Conservation (phyloP, 2,329 filamentous ascomycete genomes). For the Neonectria sp. region DNA sequence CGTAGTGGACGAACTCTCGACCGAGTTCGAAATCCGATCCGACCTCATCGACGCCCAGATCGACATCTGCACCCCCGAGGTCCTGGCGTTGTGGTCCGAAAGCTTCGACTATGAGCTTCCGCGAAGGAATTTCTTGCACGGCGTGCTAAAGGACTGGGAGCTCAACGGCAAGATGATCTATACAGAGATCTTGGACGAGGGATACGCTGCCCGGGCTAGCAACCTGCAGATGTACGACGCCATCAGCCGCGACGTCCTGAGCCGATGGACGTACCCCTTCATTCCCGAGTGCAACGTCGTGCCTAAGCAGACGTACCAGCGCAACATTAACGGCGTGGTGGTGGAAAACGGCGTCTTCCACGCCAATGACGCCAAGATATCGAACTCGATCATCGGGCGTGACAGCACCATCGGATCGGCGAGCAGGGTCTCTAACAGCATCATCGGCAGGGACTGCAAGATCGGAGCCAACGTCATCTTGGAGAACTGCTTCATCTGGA, state of each 20-base stretch:
- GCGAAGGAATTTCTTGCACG: slow-evolving; percentile 89
- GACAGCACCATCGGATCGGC: slow-evolving; percentile 82
- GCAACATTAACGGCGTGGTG: slow-evolving; percentile 79
- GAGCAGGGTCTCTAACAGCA: slow-evolving; percentile 79
- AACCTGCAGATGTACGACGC: slow-evolving; percentile 93
- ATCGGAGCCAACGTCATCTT: slow-evolving; percentile 90
- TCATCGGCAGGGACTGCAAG: slow-evolving; percentile 87
- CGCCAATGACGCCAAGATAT: slow-evolving; percentile 79
- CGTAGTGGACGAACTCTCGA: slow-evolving; percentile 77
- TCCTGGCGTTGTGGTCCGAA: slow-evolving; percentile 95
- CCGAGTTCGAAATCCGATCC: slow-evolving; percentile 85
- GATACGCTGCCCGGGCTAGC: slow-evolving; percentile 88
- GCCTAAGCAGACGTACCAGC: slow-evolving; percentile 81
- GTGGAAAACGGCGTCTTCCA: slow-evolving; percentile 84
- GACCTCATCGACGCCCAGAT: slow-evolving; percentile 96
- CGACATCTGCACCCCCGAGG: slow-evolving; percentile 97
- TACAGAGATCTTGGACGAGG: slow-evolving; percentile 84
- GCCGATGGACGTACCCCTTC: slow-evolving; percentile 89
- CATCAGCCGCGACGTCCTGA: slow-evolving; percentile 88
- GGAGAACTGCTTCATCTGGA: slow-evolving; percentile 89
- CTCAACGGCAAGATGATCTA: slow-evolving; percentile 98
- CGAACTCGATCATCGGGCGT: slow-evolving; percentile 82
- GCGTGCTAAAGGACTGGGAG: slow-evolving; percentile 96
- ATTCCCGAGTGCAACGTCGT: slow-evolving; percentile 91
- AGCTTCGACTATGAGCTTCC: slow-evolving; percentile 97